phyloP scores from a whole-genome alignment of 805 yeast species.

The Candida sphagnicola region DNA sequence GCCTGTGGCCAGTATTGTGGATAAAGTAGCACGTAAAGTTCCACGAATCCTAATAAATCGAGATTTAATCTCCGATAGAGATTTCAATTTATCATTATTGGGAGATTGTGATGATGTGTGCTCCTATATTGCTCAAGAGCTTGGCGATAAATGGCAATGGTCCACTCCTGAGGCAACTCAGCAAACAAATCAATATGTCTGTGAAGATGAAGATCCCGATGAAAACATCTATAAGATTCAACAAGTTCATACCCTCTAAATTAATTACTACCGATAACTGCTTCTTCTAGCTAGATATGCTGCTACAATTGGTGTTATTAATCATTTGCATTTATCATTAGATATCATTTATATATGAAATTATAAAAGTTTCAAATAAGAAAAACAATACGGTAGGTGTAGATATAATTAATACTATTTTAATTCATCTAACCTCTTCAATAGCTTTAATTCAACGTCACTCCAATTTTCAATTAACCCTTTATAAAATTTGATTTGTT shows the following conservation, averaged over 20 bases:
- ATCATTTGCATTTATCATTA: conserved; percentile 1
- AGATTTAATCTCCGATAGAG: conserved; percentile 70
- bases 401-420: conserved; percentile 4
- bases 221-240: conserved; percentile 5
- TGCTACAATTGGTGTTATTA: background rate
- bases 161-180: conserved; percentile 14
- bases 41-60: conserved; percentile 81
- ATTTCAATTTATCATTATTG: conserved; percentile 71
- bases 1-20: conserved; percentile 87
- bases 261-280: background rate
- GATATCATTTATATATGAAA: background rate
- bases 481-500: conserved; percentile 69
- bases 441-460: conserved; percentile 39
- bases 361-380: background rate
- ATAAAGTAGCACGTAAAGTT: conserved; percentile 61
- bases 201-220: conserved; percentile 5
- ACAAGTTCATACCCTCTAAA: conserved; percentile 2
- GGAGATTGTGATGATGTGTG: conserved; percentile 86
- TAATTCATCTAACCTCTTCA: conserved; percentile 22
- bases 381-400: background rate
- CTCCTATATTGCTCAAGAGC: conserved; percentile 42
- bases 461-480: conserved; percentile 70
- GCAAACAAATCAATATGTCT: conserved; percentile 1
- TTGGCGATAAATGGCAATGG: conserved; percentile 22
- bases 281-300: background rate